Percentiles rank a stretch among this genome's conserved stretches.
Conservation (phyloP, 495 filamentous ascomycete species). For the Talaromyces stipitatus region DNA sequence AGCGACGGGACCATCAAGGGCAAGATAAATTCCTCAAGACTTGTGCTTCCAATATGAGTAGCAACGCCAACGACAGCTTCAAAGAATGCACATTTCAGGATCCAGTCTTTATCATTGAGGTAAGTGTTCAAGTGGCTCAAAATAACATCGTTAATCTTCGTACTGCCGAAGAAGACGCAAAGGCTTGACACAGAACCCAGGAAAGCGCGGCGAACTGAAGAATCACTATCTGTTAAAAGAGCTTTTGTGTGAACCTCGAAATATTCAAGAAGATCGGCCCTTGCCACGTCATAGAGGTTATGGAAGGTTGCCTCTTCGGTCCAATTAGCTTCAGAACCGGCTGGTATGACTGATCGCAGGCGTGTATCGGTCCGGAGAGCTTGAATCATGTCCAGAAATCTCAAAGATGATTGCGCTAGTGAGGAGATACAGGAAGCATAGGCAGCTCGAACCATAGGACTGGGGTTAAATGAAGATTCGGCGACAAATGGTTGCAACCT, state of each 20-base stretch:
- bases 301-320: constrained; percentile 74
- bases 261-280: constrained; percentile 63
- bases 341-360: constrained; percentile 67
- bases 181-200: constrained; percentile 87
- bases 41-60: constrained; percentile 77
- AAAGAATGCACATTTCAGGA: constrained; percentile 93
- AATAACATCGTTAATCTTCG: constrained; percentile 86
- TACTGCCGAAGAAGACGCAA: constrained; percentile 89
- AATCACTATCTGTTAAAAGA: constrained; percentile 77
- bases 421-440: constrained; percentile 91
- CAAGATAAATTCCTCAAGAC: constrained; percentile 90
- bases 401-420: constrained; percentile 78
- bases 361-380: constrained; percentile 80
- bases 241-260: constrained; percentile 86
- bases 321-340: constrained; percentile 43
- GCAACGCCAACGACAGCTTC: constrained; percentile 92
- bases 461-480: constrained; percentile 46
- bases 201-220: constrained; percentile 87
- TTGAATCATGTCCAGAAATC: constrained; percentile 86
- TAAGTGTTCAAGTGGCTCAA: constrained; percentile 96
- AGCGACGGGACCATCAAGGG: constrained; percentile 96
- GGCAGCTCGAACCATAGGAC: constrained; percentile 69
- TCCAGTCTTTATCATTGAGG: constrained; percentile 94
- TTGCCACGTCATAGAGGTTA: constrained; percentile 74
- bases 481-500: constrained; percentile 66